A percentile compares a stretch with the other conserved stretches of the same genome.
phyloP scores from a whole-genome alignment of 2,329 filamentous ascomycete genomes.

The Fusarium setosum region DNA sequence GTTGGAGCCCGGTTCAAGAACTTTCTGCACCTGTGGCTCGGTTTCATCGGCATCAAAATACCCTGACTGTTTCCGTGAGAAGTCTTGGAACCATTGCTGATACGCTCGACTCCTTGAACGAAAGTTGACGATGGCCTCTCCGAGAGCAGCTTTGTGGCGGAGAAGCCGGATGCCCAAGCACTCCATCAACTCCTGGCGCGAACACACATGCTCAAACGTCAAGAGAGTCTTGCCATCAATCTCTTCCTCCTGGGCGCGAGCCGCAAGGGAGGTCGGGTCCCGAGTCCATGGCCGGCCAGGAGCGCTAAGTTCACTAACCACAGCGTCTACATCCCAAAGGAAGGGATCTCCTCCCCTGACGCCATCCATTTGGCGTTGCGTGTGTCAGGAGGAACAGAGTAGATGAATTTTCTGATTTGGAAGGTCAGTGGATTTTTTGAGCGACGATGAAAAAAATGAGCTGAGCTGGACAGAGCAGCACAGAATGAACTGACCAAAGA shows the following conservation, averaged over 20 bases:
- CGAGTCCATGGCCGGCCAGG: constrained; percentile 60
- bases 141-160: constrained; percentile 68
- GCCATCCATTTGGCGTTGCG: constrained; percentile 41
- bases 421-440: background rate
- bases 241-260: constrained; percentile 68
- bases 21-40: background rate
- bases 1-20: background rate
- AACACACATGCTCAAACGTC: constrained; percentile 62
- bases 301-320: constrained; percentile 74
- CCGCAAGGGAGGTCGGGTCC: constrained; percentile 63
- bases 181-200: constrained; percentile 60
- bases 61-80: constrained; percentile 30
- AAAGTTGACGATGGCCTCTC: constrained; percentile 68
- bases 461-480: background rate
- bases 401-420: constrained; percentile 2
- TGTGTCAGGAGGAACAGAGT: constrained; percentile 5
- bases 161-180: constrained; percentile 68
- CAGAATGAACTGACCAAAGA: background rate
- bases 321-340: constrained; percentile 75
- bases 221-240: constrained; percentile 75
- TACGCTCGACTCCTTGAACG: constrained; percentile 64
- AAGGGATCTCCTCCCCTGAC: constrained; percentile 71
- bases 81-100: constrained; percentile 43
- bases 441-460: background rate
- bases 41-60: constrained; percentile 18